phyloP scores from a whole-genome alignment of 1,284 basidiomycete genomes.

The Apiotrichum montevideense region DNA sequence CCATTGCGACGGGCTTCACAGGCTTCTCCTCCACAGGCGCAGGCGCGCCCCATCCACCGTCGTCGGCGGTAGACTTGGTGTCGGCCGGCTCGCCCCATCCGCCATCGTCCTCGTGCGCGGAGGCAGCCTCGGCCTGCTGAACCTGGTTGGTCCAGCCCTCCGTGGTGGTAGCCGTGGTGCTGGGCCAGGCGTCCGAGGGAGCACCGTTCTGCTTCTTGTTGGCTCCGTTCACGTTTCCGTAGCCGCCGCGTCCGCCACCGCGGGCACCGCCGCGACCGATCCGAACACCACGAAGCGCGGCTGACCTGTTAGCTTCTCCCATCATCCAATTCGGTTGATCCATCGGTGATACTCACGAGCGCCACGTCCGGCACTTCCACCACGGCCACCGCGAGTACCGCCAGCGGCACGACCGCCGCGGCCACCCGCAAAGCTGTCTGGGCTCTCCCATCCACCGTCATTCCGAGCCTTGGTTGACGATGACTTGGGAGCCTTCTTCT shows the following conservation, averaged over 20 bases:
- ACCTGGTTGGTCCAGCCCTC: conserved; percentile 40
- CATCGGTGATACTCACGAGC: neutral
- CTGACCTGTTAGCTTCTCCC: neutral
- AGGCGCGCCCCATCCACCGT: conserved; percentile 13
- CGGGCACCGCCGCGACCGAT: conserved; percentile 35
- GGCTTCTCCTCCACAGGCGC: conserved; percentile 10
- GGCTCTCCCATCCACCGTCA: conserved; percentile 40
- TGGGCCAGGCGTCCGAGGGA: conserved; percentile 26
- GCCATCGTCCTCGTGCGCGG: conserved; percentile 20
- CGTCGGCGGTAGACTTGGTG: conserved; percentile 13
- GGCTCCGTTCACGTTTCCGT: conserved; percentile 21
- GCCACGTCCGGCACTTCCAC: conserved; percentile 20
- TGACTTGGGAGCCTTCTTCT: conserved; percentile 41
- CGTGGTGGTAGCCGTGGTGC: conserved; percentile 34
- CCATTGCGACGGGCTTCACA: conserved; percentile 7
- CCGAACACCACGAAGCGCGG: conserved; percentile 15
- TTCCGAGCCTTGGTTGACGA: conserved; percentile 33
- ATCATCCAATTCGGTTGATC: too few species aligned
- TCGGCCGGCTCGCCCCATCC: conserved; percentile 17
- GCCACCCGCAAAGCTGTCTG: conserved; percentile 24
- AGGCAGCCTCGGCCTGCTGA: conserved; percentile 29
- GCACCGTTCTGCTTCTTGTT: conserved; percentile 22
- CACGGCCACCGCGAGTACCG: conserved; percentile 28
- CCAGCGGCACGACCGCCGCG: conserved; percentile 25
- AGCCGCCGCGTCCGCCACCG: conserved; percentile 41